Percentiles rank a stretch among this genome's conserved stretches.
Evolutionary conservation across 1,284 basidiomycete species (phyloP).

Genomic region (Apiotrichum veenhuisii): DNA sequence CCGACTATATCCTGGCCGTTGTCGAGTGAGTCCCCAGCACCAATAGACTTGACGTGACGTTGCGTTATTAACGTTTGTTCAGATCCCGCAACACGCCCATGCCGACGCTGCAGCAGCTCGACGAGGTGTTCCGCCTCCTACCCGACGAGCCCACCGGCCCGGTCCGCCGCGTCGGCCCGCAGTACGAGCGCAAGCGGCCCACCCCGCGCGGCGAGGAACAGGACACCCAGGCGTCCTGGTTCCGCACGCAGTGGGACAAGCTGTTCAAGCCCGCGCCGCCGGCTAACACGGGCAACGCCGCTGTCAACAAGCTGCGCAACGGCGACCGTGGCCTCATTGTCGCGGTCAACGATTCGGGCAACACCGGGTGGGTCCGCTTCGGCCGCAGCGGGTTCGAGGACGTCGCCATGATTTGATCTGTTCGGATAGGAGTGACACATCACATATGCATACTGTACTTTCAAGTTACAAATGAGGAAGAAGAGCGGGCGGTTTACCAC

Average conservation of each 20-base stretch:
- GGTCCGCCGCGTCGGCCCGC: conserved; percentile 43
- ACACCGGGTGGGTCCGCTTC: conserved; percentile 82
- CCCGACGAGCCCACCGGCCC: conserved; percentile 38
- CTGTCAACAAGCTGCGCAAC: conserved; percentile 60
- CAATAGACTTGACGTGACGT: background rate
- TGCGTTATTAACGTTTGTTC: too few species aligned
- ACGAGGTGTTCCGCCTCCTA: conserved; percentile 37
- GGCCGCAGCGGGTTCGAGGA: conserved; percentile 80
- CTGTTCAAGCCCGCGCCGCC: background rate
- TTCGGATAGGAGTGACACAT: background rate
- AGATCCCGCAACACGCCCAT: conserved; percentile 43
- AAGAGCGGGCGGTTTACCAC: conserved; percentile 33
- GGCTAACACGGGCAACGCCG: background rate
- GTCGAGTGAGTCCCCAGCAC: conserved; percentile 61
- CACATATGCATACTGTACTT: conserved; percentile 10
- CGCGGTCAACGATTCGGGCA: conserved; percentile 85
- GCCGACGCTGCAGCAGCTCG: conserved; percentile 39
- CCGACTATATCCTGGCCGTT: conserved; percentile 84
- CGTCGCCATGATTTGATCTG: conserved; percentile 60
- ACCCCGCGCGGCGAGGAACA: background rate
- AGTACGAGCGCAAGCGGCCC: conserved; percentile 23
- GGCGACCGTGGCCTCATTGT: conserved; percentile 82
- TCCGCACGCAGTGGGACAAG: background rate
- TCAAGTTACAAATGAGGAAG: background rate
- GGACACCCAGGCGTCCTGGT: background rate